Base-by-base conservation (phyloP, 352 stramenopile genomes). In the Globisporangium lucens region DNA sequence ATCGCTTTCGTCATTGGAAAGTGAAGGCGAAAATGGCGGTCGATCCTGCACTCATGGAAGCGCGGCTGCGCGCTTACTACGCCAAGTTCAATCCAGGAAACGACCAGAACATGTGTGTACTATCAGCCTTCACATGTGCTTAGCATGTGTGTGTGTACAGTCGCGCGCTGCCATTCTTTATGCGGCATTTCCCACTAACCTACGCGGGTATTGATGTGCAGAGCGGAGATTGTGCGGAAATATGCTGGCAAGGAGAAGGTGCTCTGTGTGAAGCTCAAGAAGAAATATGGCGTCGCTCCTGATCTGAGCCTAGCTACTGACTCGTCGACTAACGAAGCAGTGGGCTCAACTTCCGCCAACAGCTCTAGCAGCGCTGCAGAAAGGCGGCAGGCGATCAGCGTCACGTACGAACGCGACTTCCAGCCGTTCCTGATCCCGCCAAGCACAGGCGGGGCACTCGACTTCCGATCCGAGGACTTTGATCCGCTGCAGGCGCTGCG, bases 281-380 rank as follows among this genome's bases (percentile, higher is more conserved):
- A 91, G 70, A 95, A 95, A 58, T 95, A 95, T 60, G 85, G 82
- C 61, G 74, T 74, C 35, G 77, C 77, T 7, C 80, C 81, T 17
- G 74, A 83, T 53, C 63, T 90, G 24, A 38, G 61, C 20, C 38
- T 56, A 29, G 20, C 33, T 0, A 15, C 9, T 6, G 8, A 61
- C 22, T 15, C 3, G 17, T 0, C 47, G 33, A 33, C 8, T 49
- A 58, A 20, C 38, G 6, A 5, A 13, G 1, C 36, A 43, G 9
- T 4, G 12, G 38, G 5, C 27, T 29, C 52, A 35, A 52, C 2
- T 8, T 12, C 58, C 15, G 22, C 9, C 13, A 17, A n/a, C 2
- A 10, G 24, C 8, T 30, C 41, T 20, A n/a, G 4, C 10, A 51
- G 43, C 58, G 22, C 17, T 8, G 12, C 7, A 49, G 33, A 61